Base-by-base conservation (phyloP, 352 stramenopile genomes). In the Phytophthora syringae region DNA sequence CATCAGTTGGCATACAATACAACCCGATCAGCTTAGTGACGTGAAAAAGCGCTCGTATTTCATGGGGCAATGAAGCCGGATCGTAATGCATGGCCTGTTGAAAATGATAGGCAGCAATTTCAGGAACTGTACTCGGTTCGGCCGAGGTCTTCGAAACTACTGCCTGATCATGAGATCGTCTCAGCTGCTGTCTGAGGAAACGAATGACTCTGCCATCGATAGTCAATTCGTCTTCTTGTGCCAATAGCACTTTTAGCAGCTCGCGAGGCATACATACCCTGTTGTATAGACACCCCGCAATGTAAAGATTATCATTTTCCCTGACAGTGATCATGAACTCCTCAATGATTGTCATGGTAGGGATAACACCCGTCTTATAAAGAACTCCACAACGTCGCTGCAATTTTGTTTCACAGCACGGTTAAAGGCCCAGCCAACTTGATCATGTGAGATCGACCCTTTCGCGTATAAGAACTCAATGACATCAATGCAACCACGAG, bases 381-480 rank as follows among this genome's bases (percentile, higher is more conserved):
- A 52, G 11, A 52, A 40, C 11, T 16, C 11, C 13, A 52, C 12
- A 12, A 52, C 45, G 25, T 39, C 45, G 10, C 24, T 37, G 24
- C 25, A 36, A 21, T 52, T 52, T 24, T 52, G 15, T 52, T n/a
- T 6, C 3, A 25, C 18, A 7, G 25, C 24, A 15, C n/a, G 9
- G 18, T 15, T 7, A 10, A 52, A 21, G 15, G 15, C 45, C 15
- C 3, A 25, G 7, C 16, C n/a, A 37, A 37, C 16, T 16, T 37
- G 18, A 11, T 16, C 15, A 24, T 15, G 25, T 7, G 45, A 37
- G 13, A 52, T 25, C 9, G 45, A 40, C 16, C 45, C 25, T n/a
- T 52, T n/a, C n/a, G n/a, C n/a, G n/a, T 52, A 54, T 20, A 54
- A 40, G 28, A 54, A 43, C 27, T 42, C 18, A 28, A 54, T 28